Evolutionary conservation across 768 basidiomycete species (phyloP).

Genomic region (Phylloporus sp.): DNA sequence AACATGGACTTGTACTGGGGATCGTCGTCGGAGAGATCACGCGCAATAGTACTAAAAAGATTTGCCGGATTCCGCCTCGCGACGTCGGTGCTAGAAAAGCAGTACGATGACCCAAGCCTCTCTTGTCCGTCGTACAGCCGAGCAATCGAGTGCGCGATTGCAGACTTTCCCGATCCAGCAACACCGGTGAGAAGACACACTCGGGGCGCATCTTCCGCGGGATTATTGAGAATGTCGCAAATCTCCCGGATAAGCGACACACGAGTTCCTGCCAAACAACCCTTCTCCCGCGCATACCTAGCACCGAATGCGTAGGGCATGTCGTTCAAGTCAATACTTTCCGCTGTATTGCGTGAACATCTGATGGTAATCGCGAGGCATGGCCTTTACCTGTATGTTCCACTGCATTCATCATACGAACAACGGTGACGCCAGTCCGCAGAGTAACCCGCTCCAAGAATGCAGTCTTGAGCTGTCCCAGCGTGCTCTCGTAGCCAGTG

Average conservation of each 20-base stretch:
- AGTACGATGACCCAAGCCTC: no score
- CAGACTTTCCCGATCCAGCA: no score
- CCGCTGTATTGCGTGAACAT: no score
- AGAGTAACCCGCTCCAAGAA: neutral
- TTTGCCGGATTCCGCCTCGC: conserved; percentile 7
- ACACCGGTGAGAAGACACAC: no score
- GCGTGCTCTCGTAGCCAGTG: neutral
- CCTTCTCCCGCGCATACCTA: conserved; percentile 1
- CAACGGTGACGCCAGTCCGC: neutral
- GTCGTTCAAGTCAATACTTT: no score
- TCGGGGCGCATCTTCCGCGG: neutral
- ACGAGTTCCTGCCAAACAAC: conserved; percentile 1
- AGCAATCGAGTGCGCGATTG: no score
- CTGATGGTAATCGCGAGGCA: no score
- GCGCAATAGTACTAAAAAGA: conserved; percentile 24
- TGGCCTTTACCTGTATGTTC: neutral
- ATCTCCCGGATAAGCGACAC: conserved; percentile 4
- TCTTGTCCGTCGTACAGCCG: no score
- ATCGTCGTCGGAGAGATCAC: neutral
- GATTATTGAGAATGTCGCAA: neutral
- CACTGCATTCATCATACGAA: conserved; percentile 1
- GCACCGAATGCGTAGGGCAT: no score
- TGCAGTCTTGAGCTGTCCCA: neutral
- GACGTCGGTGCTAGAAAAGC: neutral
- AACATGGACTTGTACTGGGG: neutral